These are phyloP conservation scores for Alternaria conjuncta DNA, from an alignment of 2,329 filamentous ascomycete species.

Conservation along the genomic window DNA sequence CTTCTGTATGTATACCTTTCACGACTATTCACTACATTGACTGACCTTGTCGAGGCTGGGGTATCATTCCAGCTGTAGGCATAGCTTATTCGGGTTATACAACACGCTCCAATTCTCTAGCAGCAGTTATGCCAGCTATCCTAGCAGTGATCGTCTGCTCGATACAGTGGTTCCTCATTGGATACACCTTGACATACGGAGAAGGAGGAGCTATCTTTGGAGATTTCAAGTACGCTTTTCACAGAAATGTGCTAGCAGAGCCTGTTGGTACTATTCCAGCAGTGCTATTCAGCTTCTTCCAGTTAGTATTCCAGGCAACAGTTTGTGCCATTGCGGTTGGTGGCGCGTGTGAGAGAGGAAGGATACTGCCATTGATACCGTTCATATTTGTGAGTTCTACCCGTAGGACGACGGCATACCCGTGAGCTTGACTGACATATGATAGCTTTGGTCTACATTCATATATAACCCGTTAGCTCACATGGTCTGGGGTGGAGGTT, in stretches of 20 bases:
- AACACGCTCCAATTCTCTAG: slow-evolving; percentile 56
- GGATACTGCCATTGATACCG: slow-evolving; percentile 55
- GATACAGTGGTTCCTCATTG: slow-evolving; percentile 59
- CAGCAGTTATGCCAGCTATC: slow-evolving; percentile 57
- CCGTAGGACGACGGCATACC: neutral
- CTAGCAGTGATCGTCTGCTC: slow-evolving; percentile 57
- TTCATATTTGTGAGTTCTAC: slow-evolving; percentile 52
- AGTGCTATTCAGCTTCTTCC: slow-evolving; percentile 60
- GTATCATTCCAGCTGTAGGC: slow-evolving; percentile 60
- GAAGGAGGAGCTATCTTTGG: slow-evolving; percentile 56
- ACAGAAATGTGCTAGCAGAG: slow-evolving; percentile 54
- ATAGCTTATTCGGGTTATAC: slow-evolving; percentile 60
- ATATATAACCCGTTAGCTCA: slow-evolving; percentile 57
- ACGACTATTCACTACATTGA: neutral
- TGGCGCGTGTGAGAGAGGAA: slow-evolving; percentile 57
- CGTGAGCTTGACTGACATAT: neutral
- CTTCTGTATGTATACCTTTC: slow-evolving; percentile 46
- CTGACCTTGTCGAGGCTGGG: slow-evolving; percentile 48
- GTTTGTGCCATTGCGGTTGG: slow-evolving; percentile 60
- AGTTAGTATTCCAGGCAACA: slow-evolving; percentile 59
- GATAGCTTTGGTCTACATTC: slow-evolving; percentile 57
- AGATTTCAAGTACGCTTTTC: slow-evolving; percentile 55
- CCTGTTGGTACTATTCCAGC: slow-evolving; percentile 59
- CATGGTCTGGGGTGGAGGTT: slow-evolving; percentile 58
- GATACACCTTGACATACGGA: slow-evolving; percentile 58